phyloP scores from a whole-genome alignment of 2,329 filamentous ascomycete species.

The Ustilaginoidea virens region DNA sequence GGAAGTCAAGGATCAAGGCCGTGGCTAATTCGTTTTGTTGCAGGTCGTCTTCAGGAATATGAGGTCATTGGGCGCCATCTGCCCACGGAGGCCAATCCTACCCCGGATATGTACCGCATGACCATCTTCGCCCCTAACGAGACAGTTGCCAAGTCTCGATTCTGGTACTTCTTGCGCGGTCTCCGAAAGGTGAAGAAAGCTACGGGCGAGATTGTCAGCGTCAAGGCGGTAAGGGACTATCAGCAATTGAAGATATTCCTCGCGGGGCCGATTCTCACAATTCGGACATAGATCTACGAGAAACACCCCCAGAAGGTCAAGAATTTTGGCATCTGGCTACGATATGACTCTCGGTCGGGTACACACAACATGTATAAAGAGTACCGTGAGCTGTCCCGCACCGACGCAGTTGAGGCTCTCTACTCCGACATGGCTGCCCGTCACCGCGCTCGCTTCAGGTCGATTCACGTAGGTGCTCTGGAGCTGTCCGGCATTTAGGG shows the following conservation, averaged over 20 bases:
- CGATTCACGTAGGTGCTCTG: conserved; percentile 78
- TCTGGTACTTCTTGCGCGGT: conserved; percentile 99
- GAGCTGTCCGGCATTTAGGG: conserved; percentile 2
- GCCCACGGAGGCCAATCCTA: conserved; percentile 93
- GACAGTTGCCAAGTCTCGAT: conserved; percentile 98
- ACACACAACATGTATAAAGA: conserved; percentile 99
- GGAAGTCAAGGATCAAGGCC: too few species aligned
- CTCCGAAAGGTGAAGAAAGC: conserved; percentile 99
- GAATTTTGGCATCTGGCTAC: conserved; percentile 99
- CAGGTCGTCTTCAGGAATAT: conserved; percentile 99
- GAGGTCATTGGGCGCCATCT: conserved; percentile 99
- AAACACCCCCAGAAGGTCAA: conserved; percentile 99
- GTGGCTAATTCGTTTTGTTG: conserved; percentile 2
- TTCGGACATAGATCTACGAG: conserved; percentile 64
- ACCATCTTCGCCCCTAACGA: conserved; percentile 97
- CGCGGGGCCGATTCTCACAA: conserved; percentile 5
- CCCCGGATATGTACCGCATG: conserved; percentile 99
- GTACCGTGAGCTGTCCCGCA: conserved; percentile 97
- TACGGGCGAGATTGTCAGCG: conserved; percentile 94
- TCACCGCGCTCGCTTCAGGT: conserved; percentile 92
- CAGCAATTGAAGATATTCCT: background rate
- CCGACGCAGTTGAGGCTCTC: conserved; percentile 86
- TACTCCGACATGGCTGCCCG: conserved; percentile 99
- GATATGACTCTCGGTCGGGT: conserved; percentile 98
- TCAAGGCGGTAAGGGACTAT: conserved; percentile 62